phyloP scores from a whole-genome alignment of 139 green algal genomes.

The Parachlorella kessleri region DNA sequence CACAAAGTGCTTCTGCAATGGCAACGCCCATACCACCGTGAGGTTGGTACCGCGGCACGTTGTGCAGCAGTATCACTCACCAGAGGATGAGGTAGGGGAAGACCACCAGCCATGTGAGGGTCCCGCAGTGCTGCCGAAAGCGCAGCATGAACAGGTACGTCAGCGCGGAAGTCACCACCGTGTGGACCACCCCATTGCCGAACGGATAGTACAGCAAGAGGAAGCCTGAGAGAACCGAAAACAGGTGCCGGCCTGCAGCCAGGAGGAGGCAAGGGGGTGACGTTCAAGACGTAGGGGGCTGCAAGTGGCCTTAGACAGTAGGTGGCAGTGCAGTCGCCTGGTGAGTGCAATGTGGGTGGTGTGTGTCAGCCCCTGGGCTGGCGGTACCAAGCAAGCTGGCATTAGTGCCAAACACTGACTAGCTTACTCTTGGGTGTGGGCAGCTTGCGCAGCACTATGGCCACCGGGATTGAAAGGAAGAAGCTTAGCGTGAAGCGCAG shows the following conservation, averaged over 20 bases:
- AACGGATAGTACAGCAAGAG: constrained; percentile 83
- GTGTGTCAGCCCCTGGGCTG: too few species aligned
- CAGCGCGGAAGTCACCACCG: constrained; percentile 43
- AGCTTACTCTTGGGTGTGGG: neutral
- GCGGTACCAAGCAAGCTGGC: too few species aligned
- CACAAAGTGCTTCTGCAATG: too few species aligned
- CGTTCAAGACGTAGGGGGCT: too few species aligned
- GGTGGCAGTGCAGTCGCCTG: too few species aligned
- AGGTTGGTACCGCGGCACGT: too few species aligned
- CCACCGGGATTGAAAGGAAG: constrained; percentile 40
- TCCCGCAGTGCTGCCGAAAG: constrained; percentile 53
- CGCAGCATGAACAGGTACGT: constrained; percentile 71
- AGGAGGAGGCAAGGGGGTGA: neutral
- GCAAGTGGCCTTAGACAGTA: too few species aligned
- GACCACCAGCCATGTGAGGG: constrained; percentile 66
- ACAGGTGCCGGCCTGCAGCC: constrained; percentile 66
- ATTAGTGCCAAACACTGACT: too few species aligned
- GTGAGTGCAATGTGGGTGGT: too few species aligned
- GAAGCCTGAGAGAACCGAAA: constrained; percentile 61
- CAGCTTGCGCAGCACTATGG: neutral
- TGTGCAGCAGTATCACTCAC: too few species aligned
- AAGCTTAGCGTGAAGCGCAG: constrained; percentile 57
- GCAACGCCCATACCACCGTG: too few species aligned
- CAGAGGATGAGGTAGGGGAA: constrained; percentile 78
- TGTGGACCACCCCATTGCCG: constrained; percentile 63